Base-by-base conservation (phyloP, 257 asterid genomes). In the Perilla frutescens region DNA sequence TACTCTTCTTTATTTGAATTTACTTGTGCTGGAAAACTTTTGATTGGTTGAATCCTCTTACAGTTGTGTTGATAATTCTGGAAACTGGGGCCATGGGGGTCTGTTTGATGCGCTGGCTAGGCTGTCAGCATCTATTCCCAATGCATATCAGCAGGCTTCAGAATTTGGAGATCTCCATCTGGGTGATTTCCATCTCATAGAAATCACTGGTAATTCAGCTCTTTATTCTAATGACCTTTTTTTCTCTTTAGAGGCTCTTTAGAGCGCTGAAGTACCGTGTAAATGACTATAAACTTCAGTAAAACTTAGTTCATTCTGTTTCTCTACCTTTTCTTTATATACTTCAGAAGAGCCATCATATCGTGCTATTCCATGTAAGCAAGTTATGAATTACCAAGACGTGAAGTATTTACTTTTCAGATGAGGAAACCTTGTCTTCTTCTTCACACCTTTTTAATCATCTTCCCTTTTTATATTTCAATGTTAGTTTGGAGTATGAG, bases 71-170 rank as follows among this genome's bases (percentile, higher is more conserved):
- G 98, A 94, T 84, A 73, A 83, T 84, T 94, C 98, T 70, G 98
- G 98, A 79, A 91, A 75, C 58, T 94, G 98, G 98, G 98, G 98
- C 34, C 96, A 62, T 59, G 98, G 98, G 57, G 96, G 98, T 55
- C 69, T 94, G 82, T 94, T 91, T 85, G 90, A 91, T 83, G 98
- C 96, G 15, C 82, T 91, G 73, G 81, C 86, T 40, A 86, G 84
- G 80, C 83, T 89, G 62, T 89, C 98, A 55, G 62, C 84, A 40
- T 73, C 83, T 59, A 67, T 91, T 73, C 93, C 98, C 2, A 47
- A 44, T 74, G 91, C 91, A 62, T 94, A 94, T 64, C 85, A 87
- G 76, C 87, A 78, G 74, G 98, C 97, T 72, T 84, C 92, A 47
- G 96, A 91, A 81, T 87, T 84, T 70, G 90, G 87, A 66, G 98